A percentile compares a stretch with the other conserved stretches of the same genome.
These are phyloP conservation scores for Kokia cookei DNA, from an alignment of 441 rosid genomes.

Conservation along the genomic window DNA sequence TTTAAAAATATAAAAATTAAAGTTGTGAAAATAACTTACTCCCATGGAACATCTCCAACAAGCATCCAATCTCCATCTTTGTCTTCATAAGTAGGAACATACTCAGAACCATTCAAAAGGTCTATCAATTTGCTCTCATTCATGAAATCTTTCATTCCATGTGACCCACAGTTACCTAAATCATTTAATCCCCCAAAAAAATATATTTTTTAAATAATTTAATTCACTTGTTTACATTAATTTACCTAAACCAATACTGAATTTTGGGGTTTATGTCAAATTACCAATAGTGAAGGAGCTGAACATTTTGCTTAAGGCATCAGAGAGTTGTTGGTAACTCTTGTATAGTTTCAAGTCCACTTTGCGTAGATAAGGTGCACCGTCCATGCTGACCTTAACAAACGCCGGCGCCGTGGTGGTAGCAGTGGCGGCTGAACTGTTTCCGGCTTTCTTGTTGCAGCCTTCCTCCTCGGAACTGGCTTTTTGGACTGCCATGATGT, in stretches of 20 bases:
- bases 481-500: slow-evolving; percentile 67
- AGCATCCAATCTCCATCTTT: slow-evolving; percentile 99
- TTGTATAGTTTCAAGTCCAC: slow-evolving; percentile 81
- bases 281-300: slow-evolving; percentile 88
- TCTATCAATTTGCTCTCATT: slow-evolving; percentile 86
- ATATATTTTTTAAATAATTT: background rate
- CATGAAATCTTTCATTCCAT: slow-evolving; percentile 83
- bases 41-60: slow-evolving; percentile 98
- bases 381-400: slow-evolving; percentile 96
- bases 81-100: slow-evolving; percentile 86
- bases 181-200: background rate
- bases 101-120: slow-evolving; percentile 82
- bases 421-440: background rate
- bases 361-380: slow-evolving; percentile 89
- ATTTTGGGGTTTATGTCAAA: background rate
- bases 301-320: slow-evolving; percentile 82
- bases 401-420: slow-evolving; percentile 32
- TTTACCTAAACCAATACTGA: background rate
- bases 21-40: slow-evolving; percentile 34
- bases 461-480: slow-evolving; percentile 22
- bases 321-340: slow-evolving; percentile 73
- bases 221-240: too few relatives aligned
- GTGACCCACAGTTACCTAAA: slow-evolving; percentile 68
- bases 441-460: slow-evolving; percentile 22
- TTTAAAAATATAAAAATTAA: background rate